Percentiles rank a stretch among this genome's conserved stretches.
Evolutionary conservation across 805 yeast species (phyloP).

Genomic region (Naumovozyma castellii): DNA sequence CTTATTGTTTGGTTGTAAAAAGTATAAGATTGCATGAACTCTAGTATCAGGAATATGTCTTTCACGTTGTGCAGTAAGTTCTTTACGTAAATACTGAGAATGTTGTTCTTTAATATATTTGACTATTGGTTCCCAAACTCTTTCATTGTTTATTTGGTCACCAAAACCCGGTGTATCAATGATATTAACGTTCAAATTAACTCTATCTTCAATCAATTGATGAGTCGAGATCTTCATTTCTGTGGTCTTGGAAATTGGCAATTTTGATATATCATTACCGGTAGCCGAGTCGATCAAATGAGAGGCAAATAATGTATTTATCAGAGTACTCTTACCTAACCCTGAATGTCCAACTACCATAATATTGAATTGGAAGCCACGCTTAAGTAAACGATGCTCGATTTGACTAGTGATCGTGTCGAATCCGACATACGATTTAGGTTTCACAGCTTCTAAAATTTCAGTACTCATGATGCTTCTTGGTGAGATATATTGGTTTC

Average conservation of each 20-base stretch:
- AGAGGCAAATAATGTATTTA: constrained; percentile 83
- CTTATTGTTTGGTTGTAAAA: constrained; percentile 78
- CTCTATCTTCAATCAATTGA: constrained; percentile 73
- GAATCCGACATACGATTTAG: constrained; percentile 83
- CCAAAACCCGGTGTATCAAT: constrained; percentile 98
- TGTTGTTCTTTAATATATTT: constrained; percentile 94
- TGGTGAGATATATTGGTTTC: too few species aligned
- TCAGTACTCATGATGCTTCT: too few species aligned
- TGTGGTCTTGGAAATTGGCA: constrained; percentile 76
- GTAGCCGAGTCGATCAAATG: constrained; percentile 56
- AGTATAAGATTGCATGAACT: constrained; percentile 87
- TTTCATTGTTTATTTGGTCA: constrained; percentile 89
- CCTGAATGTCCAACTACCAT: constrained; percentile 95
- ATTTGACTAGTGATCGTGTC: constrained; percentile 94
- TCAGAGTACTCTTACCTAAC: constrained; percentile 84
- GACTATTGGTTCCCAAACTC: constrained; percentile 93
- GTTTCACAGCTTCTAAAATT: constrained; percentile 40
- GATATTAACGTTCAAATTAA: constrained; percentile 72
- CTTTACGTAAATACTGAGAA: constrained; percentile 81
- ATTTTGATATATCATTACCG: constrained; percentile 60
- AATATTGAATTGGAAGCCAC: constrained; percentile 89
- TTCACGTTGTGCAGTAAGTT: constrained; percentile 90
- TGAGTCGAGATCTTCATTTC: constrained; percentile 71
- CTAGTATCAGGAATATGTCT: constrained; percentile 73
- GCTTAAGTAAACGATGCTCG: constrained; percentile 79